phyloP scores from a whole-genome alignment of 2,329 filamentous ascomycete genomes.

The Pseudofabraea citricarpa region DNA sequence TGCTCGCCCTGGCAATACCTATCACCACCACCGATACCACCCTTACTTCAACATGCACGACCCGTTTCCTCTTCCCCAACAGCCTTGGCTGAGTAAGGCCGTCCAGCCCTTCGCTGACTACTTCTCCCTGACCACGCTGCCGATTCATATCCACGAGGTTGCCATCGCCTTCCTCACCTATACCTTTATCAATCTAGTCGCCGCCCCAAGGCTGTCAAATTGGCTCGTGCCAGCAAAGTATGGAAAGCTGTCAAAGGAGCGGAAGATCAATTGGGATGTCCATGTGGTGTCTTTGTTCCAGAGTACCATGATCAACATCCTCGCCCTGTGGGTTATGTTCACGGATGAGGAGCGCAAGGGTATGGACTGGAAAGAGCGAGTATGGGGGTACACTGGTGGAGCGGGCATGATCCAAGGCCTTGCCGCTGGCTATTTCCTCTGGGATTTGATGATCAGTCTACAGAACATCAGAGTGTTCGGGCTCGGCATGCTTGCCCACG shows the following conservation, averaged over 20 bases:
- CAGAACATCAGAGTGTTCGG: conserved; percentile 64
- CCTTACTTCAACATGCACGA: conserved; percentile 56
- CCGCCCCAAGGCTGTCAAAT: conserved; percentile 64
- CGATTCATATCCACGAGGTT: conserved; percentile 75
- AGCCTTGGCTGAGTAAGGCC: conserved; percentile 46
- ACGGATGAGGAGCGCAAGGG: conserved; percentile 60
- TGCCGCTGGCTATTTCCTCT: conserved; percentile 78
- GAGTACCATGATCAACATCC: conserved; percentile 63
- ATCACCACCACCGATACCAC: not conserved
- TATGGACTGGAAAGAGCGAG: conserved; percentile 62
- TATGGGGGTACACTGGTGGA: conserved; percentile 74
- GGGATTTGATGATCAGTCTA: conserved; percentile 70
- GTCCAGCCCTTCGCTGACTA: conserved; percentile 61
- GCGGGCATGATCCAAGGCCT: conserved; percentile 70
- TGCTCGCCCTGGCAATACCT: not conserved
- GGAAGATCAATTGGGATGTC: conserved; percentile 74
- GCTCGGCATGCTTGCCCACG: conserved; percentile 62
- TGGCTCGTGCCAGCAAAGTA: conserved; percentile 61
- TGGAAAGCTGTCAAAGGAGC: conserved; percentile 54
- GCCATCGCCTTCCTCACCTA: conserved; percentile 63
- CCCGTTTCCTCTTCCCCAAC: conserved; percentile 57
- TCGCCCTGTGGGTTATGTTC: conserved; percentile 72
- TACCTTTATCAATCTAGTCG: conserved; percentile 57
- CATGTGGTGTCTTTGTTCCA: conserved; percentile 83
- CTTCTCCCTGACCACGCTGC: conserved; percentile 59